phyloP scores from a whole-genome alignment of 2,329 filamentous ascomycete species.

The Lasiodiplodia sp. region DNA sequence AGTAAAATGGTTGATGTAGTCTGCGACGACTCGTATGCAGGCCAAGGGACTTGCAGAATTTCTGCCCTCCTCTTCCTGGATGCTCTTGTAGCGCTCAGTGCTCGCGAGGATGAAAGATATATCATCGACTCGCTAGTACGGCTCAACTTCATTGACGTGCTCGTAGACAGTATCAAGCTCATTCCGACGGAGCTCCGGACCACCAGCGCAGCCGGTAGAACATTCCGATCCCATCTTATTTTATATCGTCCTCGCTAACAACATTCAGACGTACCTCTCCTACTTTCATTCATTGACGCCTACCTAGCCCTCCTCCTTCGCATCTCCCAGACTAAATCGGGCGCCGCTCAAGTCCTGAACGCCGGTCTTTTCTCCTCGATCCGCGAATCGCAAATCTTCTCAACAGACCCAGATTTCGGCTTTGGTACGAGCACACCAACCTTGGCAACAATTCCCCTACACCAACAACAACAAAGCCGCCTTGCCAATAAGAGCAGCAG shows the following conservation, averaged over 20 bases:
- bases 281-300: slow-evolving; percentile 71
- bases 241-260: not conserved
- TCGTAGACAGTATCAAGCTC: slow-evolving; percentile 85
- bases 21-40: slow-evolving; percentile 91
- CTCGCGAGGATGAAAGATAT: slow-evolving; percentile 73
- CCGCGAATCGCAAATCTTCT: slow-evolving; percentile 83
- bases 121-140: slow-evolving; percentile 81
- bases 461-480: not conserved
- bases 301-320: slow-evolving; percentile 83
- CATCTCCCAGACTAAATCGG: slow-evolving; percentile 82
- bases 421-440: slow-evolving; percentile 59
- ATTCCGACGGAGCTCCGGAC: slow-evolving; percentile 71
- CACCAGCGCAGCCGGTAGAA: slow-evolving; percentile 41
- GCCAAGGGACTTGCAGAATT: slow-evolving; percentile 81
- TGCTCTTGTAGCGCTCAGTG: slow-evolving; percentile 76
- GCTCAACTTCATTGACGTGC: slow-evolving; percentile 88
- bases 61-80: slow-evolving; percentile 86
- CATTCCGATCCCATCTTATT: not conserved
- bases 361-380: slow-evolving; percentile 85
- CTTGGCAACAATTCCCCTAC: slow-evolving; percentile 9
- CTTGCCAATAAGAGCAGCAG: not conserved
- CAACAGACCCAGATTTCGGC: slow-evolving; percentile 90
- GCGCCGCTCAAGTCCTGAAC: slow-evolving; percentile 86
- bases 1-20: slow-evolving; percentile 83
- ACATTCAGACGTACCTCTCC: slow-evolving; percentile 58